A percentile compares a stretch with the other conserved stretches of the same genome.
Evolutionary conservation across 306 rosid genomes (phyloP).

Genomic region (Coriaria nepalensis): DNA sequence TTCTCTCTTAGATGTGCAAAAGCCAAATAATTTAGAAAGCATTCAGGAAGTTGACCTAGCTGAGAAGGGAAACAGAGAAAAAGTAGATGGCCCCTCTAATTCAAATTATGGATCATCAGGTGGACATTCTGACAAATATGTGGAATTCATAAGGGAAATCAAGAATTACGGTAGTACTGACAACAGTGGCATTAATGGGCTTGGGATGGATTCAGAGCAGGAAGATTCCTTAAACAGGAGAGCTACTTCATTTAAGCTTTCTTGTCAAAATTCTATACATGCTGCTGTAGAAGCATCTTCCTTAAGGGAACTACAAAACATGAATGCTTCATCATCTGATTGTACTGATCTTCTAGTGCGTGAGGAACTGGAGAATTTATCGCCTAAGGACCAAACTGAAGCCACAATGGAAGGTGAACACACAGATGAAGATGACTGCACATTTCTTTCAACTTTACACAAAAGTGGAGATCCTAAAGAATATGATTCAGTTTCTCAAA

Average conservation of each 20-base stretch:
- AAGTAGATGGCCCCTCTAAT: conserved; percentile 19
- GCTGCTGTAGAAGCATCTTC: conserved; percentile 15
- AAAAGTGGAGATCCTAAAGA: conserved; percentile 23
- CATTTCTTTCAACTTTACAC: conserved; percentile 50
- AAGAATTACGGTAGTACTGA: conserved; percentile 10
- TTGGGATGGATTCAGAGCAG: conserved; percentile 19
- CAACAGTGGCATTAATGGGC: conserved; percentile 19
- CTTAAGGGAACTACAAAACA: conserved; percentile 9
- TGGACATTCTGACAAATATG: conserved; percentile 15
- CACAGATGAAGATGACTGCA: conserved; percentile 31
- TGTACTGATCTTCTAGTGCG: conserved; percentile 21
- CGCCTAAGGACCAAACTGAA: conserved; percentile 32
- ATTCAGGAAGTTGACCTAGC: conserved; percentile 15
- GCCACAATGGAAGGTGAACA: conserved; percentile 15
- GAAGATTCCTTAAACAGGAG: conserved; percentile 14
- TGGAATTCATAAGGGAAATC: conserved; percentile 16
- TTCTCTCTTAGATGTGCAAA: conserved; percentile 22
- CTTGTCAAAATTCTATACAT: conserved; percentile 20
- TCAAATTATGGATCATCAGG: conserved; percentile 17
- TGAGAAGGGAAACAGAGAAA: conserved; percentile 23
- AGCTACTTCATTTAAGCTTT: conserved; percentile 19
- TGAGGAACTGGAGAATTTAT: conserved; percentile 30
- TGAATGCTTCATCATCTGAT: conserved; percentile 17
- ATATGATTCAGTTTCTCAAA: conserved; percentile 20
- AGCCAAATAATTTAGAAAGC: conserved; percentile 15